Evolutionary conservation across 2,329 filamentous ascomycete genomes (phyloP).

Genomic region (Apiospora saccharicola): DNA sequence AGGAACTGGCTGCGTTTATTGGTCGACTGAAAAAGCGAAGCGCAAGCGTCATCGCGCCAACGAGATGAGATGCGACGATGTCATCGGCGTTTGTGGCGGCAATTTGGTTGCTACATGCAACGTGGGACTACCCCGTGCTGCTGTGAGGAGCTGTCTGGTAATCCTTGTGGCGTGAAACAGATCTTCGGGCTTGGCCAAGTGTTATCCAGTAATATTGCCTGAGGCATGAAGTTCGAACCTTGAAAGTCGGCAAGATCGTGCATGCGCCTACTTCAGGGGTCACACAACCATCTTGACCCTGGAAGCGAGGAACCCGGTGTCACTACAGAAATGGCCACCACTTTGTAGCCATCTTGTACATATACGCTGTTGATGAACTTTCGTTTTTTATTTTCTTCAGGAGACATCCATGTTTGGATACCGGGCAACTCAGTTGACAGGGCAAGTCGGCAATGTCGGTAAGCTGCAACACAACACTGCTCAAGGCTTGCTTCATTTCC

Average conservation of each 20-base stretch:
- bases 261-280: conserved; percentile 2
- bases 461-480: background rate
- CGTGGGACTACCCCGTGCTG: background rate
- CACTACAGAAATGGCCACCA: background rate
- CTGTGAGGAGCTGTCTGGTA: background rate
- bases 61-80: background rate
- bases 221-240: background rate
- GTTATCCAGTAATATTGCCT: conserved; percentile 2
- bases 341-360: background rate
- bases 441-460: background rate
- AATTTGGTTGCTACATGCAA: conserved; percentile 3
- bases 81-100: conserved; percentile 8
- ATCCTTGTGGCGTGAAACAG: background rate
- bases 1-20: background rate
- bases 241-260: background rate
- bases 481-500: background rate
- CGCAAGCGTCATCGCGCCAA: background rate
- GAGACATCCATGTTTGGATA: background rate
- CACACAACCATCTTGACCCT: background rate
- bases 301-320: background rate
- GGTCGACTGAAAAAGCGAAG: background rate
- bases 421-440: background rate
- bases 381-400: background rate
- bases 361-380: background rate
- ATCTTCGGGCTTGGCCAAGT: background rate